Evolutionary conservation across 306 rosid species (phyloP).

Genomic region (Medicago lupulina): DNA sequence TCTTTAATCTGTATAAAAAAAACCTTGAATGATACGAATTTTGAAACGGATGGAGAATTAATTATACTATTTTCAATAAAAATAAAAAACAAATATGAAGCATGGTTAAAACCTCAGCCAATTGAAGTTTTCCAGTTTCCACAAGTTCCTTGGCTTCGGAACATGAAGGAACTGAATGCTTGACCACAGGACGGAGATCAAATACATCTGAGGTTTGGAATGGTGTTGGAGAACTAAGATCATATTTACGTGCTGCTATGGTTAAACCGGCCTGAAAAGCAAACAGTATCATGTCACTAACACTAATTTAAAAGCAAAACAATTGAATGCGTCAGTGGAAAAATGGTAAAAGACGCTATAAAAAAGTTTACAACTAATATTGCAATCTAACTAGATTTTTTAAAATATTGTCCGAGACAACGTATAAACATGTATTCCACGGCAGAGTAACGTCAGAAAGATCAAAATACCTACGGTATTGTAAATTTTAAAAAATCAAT

Average conservation of each 20-base stretch:
- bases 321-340: neutral
- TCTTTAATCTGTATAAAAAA: no score
- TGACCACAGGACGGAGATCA: conserved; percentile 89
- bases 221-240: conserved; percentile 73
- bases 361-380: conserved; percentile 2
- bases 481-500: conserved; percentile 8
- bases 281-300: conserved; percentile 27
- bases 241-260: conserved; percentile 85
- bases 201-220: conserved; percentile 84
- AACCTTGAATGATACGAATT: no score
- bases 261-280: conserved; percentile 78
- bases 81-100: conserved; percentile 2
- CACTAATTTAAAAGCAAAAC: neutral
- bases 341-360: neutral
- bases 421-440: neutral
- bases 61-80: neutral
- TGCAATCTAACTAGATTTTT: neutral
- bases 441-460: neutral
- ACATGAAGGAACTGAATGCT: conserved; percentile 92
- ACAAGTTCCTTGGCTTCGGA: conserved; percentile 98
- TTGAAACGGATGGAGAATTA: no score
- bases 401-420: neutral
- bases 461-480: neutral
- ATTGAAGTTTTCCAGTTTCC: conserved; percentile 92
- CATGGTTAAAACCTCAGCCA: conserved; percentile 79